Evolutionary conservation across 805 yeast genomes (phyloP).

Genomic region (Ogataea minuta): DNA sequence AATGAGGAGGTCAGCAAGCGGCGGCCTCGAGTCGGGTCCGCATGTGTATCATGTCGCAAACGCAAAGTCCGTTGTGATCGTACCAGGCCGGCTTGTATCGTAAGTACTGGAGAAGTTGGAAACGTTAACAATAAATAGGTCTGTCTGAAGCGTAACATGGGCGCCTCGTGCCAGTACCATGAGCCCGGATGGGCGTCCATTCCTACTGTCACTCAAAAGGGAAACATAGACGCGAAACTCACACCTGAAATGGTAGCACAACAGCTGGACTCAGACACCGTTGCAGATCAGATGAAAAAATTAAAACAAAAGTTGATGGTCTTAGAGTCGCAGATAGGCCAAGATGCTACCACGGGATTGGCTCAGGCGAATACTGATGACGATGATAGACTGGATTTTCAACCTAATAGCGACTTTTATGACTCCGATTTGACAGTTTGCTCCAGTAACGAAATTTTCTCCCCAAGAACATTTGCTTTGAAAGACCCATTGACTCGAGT

Average conservation of each 20-base stretch:
- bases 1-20: slow-evolving; percentile 20
- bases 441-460: slow-evolving; percentile 9
- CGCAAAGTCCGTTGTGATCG: slow-evolving; percentile 47
- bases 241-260: too few relatives aligned
- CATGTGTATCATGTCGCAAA: slow-evolving; percentile 43
- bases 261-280: background rate
- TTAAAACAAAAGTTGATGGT: background rate
- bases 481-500: slow-evolving; percentile 18
- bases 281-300: background rate
- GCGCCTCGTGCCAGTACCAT: slow-evolving; percentile 26
- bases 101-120: slow-evolving; percentile 11
- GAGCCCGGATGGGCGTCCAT: slow-evolving; percentile 11
- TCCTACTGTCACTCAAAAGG: background rate
- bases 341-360: too few relatives aligned
- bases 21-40: slow-evolving; percentile 38
- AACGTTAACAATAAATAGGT: slow-evolving; percentile 9
- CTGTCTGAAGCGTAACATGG: slow-evolving; percentile 27
- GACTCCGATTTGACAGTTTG: background rate
- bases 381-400: slow-evolving; percentile 5
- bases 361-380: background rate
- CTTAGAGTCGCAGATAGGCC: background rate
- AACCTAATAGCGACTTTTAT: background rate
- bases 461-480: slow-evolving; percentile 8
- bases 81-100: slow-evolving; percentile 37
- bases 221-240: too few relatives aligned